Conservation (phyloP, 331 rosid genomes). For the Quercus phellos region DNA sequence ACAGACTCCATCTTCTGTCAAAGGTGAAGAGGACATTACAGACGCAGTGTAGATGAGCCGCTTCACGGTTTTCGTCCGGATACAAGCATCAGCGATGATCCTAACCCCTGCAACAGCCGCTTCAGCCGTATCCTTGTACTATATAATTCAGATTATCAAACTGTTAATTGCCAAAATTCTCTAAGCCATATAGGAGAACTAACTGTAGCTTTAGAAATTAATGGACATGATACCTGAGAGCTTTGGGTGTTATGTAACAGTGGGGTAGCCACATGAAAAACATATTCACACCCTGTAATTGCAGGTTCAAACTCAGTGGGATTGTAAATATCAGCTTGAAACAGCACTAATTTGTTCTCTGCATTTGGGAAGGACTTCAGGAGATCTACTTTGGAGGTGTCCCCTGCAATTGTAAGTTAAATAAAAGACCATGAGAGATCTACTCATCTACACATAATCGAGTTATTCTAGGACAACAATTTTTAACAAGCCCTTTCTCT, state of each 20-base stretch:
- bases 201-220: background rate
- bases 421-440: background rate
- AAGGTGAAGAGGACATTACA: slow-evolving; percentile 40
- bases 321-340: slow-evolving; percentile 47
- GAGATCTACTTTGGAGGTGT: slow-evolving; percentile 30
- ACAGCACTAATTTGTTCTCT: slow-evolving; percentile 34
- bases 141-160: background rate
- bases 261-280: slow-evolving; percentile 62
- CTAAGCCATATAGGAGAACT: background rate
- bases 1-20: slow-evolving; percentile 36
- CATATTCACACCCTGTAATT: slow-evolving; percentile 46
- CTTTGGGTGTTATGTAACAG: slow-evolving; percentile 10
- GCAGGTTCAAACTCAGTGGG: slow-evolving; percentile 35
- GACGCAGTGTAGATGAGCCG: slow-evolving; percentile 49
- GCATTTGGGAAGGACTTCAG: slow-evolving; percentile 41
- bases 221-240: slow-evolving; percentile 32
- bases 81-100: slow-evolving; percentile 33
- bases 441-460: too few relatives aligned
- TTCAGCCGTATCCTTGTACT: slow-evolving; percentile 39
- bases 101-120: slow-evolving; percentile 39
- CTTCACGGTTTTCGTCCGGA: slow-evolving; percentile 39
- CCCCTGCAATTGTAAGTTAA: slow-evolving; percentile 28
- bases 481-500: too few relatives aligned
- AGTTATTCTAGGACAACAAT: too few relatives aligned
- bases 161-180: background rate